These are phyloP conservation scores for Fusarium stilboides DNA, from an alignment of 2,329 filamentous ascomycete genomes.

Conservation along the genomic window DNA sequence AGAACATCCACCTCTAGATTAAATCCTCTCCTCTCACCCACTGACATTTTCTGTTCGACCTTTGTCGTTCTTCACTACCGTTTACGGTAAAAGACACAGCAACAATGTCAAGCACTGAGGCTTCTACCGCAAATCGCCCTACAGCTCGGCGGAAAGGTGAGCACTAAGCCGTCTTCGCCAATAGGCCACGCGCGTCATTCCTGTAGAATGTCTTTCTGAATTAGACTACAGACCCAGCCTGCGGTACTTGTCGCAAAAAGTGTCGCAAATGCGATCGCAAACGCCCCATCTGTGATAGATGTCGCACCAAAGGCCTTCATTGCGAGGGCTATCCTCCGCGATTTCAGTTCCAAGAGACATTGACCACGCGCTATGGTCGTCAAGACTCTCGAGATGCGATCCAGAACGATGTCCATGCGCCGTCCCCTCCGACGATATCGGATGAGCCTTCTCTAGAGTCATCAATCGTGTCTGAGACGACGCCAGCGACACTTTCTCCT, in stretches of 20 bases:
- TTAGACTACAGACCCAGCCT: slow-evolving; percentile 47
- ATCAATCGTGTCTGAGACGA: fast-evolving
- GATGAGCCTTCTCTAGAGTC: background rate
- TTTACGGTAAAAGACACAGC: slow-evolving; percentile 18
- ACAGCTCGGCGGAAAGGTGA: slow-evolving; percentile 45
- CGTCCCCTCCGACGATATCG: fast-evolving
- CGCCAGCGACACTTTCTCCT: background rate
- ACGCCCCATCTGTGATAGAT: slow-evolving; percentile 50
- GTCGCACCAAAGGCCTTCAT: slow-evolving; percentile 48
- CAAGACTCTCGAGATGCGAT: fast-evolving
- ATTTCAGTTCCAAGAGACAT: slow-evolving; percentile 50
- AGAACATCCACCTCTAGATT: background rate
- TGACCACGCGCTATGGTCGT: background rate
- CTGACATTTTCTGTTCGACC: background rate
- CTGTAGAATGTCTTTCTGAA: too few relatives aligned
- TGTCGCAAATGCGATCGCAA: slow-evolving; percentile 53
- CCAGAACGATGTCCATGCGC: background rate
- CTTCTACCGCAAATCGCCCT: slow-evolving; percentile 13
- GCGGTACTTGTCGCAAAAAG: slow-evolving; percentile 53
- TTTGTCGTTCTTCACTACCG: background rate
- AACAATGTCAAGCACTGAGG: slow-evolving; percentile 25
- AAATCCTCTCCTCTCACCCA: background rate
- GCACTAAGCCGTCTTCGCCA: background rate
- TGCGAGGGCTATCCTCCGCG: slow-evolving; percentile 52
- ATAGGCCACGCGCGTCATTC: too few relatives aligned